phyloP scores from a whole-genome alignment of 176 grass and related monocot genomes.

The Areca catechu region DNA sequence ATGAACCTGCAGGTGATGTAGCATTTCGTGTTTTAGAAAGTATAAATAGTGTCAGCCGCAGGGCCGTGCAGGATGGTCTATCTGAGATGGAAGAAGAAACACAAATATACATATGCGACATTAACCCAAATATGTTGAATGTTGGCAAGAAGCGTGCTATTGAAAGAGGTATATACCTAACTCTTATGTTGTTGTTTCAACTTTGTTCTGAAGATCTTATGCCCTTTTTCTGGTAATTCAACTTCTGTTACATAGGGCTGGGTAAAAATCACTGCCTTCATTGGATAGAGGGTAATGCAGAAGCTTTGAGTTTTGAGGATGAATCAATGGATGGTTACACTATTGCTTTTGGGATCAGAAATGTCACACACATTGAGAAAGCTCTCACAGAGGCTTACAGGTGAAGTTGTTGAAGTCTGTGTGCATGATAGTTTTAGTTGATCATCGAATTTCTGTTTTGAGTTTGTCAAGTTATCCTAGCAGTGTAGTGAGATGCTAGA shows the following conservation, averaged over 20 bases:
- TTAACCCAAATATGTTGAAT: conserved; percentile 88
- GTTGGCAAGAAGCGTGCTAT: conserved; percentile 77
- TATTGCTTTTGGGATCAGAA: conserved; percentile 91
- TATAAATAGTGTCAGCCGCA: conserved; percentile 52
- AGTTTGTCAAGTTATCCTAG: no score
- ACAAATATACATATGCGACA: conserved; percentile 79
- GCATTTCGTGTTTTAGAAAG: conserved; percentile 75
- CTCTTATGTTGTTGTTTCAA: no score
- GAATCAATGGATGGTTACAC: conserved; percentile 90
- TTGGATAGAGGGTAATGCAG: conserved; percentile 87
- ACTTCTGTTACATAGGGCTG: conserved; percentile 33
- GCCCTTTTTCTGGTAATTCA: conserved; percentile 3
- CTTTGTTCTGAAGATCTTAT: not conserved
- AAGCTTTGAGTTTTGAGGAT: conserved; percentile 83
- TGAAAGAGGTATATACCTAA: conserved; percentile 47
- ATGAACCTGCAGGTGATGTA: conserved; percentile 49
- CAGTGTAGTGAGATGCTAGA: no score
- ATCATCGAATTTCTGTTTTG: no score
- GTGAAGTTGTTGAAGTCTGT: conserved; percentile 19
- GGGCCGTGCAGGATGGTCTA: conserved; percentile 43
- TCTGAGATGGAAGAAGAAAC: conserved; percentile 65
- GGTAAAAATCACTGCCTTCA: conserved; percentile 41
- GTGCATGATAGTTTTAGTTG: no score
- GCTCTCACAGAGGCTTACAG: conserved; percentile 76
- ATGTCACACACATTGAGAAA: conserved; percentile 93